Conservation (phyloP, 2,329 filamentous ascomycete genomes). For the Colletotrichum sp. region DNA sequence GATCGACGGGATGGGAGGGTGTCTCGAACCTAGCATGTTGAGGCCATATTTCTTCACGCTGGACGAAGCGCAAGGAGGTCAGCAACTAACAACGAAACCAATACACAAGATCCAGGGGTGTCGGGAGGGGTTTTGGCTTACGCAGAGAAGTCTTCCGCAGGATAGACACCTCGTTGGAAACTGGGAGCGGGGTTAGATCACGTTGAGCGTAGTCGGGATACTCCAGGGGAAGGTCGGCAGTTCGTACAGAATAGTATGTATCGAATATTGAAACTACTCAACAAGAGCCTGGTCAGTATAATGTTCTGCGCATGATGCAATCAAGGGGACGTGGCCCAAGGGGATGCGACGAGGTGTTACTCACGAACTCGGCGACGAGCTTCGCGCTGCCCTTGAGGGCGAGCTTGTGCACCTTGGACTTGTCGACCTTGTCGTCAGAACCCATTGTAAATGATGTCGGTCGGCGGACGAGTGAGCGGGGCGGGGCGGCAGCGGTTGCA, state of each 20-base stretch:
- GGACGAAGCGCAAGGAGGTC: background rate
- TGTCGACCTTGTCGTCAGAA: constrained; percentile 48
- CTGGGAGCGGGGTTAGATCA: constrained; percentile 45
- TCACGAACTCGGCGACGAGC: constrained; percentile 92
- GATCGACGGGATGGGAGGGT: background rate
- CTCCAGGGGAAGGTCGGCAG: background rate
- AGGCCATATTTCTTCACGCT: constrained; percentile 98
- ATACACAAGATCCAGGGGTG: background rate
- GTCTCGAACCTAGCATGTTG: constrained; percentile 81
- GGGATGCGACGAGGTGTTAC: constrained; percentile 36
- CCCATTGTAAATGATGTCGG: background rate
- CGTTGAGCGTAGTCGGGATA: background rate
- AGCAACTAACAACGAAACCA: background rate
- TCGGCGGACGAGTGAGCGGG: background rate
- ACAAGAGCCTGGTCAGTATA: constrained; percentile 20
- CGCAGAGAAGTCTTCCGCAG: constrained; percentile 95
- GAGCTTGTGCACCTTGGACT: constrained; percentile 93
- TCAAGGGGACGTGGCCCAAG: background rate
- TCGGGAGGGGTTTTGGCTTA: constrained; percentile 46
- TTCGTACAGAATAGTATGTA: constrained; percentile 89
- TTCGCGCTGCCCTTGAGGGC: constrained; percentile 85
- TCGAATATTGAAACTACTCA: constrained; percentile 89
- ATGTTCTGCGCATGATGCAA: background rate
- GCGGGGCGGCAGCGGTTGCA: background rate
- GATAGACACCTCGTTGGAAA: constrained; percentile 86